Base-by-base conservation (phyloP, 352 stramenopile genomes). In the Paralagenidium karlingii region DNA sequence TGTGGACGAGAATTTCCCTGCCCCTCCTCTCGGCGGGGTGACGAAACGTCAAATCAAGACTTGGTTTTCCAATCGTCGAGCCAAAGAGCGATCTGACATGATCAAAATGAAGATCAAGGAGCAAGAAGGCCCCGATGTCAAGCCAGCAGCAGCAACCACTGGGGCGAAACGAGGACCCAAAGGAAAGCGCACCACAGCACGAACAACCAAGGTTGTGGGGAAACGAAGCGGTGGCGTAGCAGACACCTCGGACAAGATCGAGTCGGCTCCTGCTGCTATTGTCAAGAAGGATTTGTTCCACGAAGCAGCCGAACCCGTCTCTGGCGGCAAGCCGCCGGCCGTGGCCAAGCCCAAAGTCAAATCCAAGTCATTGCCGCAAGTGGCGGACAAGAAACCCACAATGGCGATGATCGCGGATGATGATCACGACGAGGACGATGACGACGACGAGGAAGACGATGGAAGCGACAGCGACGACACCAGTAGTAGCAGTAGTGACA, bases 41-140 rank as follows among this genome's bases (percentile, higher is more conserved):
- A 86, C 74, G 20, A 88, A 83, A 55, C 66, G 65, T 13, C 77
- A 87, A 43, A 71, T 90, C 51, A 80, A 86, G 58, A 81, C 63
- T 32, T 90, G 77, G 77, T 90, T 90, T 32, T 82, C 74, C 8
- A 82, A 83, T 46, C 73, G 75, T 21, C 70, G 77, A 25, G 69
- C 70, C 6, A 87, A 90, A 36, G 77, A 90, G 40, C 74, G 71
- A 30, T 53, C 76, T 22, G 77, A 86, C 43, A 49, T 87, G 31
- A 70, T 87, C 28, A 83, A 82, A 36, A 79, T 87, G 68, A 82
- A 84, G 50, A 68, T 60, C 16, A 68, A 75, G 41, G 59, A 71
- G 34, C 51, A 43, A n/a, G 47, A 42, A 24, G 58, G 31, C 27
- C 53, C 44, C 19, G 25, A 40, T 9, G 42, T 55, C 24, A 45